These are phyloP conservation scores for Malus hybrid DNA, from an alignment of 331 rosid genomes.

Conservation along the genomic window DNA sequence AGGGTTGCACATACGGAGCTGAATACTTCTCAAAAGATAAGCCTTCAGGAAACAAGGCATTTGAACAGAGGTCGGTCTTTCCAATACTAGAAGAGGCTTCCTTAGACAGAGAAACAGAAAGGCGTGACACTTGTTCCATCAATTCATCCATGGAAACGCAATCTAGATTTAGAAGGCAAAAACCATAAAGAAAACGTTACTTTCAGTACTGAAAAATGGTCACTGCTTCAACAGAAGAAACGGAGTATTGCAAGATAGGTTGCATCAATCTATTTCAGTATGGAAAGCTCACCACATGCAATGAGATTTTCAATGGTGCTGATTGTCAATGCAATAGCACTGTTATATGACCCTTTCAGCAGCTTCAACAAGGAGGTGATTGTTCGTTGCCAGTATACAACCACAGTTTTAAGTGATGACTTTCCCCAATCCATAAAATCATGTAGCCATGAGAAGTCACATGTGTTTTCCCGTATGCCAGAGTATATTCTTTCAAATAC, in stretches of 20 bases:
- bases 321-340: constrained; percentile 38
- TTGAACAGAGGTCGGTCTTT: constrained; percentile 24
- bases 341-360: constrained; percentile 46
- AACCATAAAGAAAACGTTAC: constrained; percentile 17
- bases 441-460: constrained; percentile 66
- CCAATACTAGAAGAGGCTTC: constrained; percentile 38
- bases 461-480: constrained; percentile 22
- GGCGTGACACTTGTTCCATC: constrained; percentile 56
- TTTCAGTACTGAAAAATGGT: constrained; percentile 3
- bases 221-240: not conserved
- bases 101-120: constrained; percentile 54
- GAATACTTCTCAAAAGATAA: constrained; percentile 27
- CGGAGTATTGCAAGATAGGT: not conserved
- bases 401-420: constrained; percentile 78
- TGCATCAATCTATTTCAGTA: not conserved
- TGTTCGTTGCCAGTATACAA: constrained; percentile 79
- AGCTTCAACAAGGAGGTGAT: constrained; percentile 51
- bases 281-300: constrained; percentile 49
- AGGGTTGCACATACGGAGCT: constrained; percentile 30
- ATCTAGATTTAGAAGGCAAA: constrained; percentile 43
- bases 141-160: constrained; percentile 52
- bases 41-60: constrained; percentile 29
- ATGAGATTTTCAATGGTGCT: constrained; percentile 58
- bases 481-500: constrained; percentile 46
- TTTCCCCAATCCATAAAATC: constrained; percentile 86